A percentile compares a stretch with the other conserved stretches of the same genome.
Conservation (phyloP, 441 rosid species). For the Monsonia emarginata region DNA sequence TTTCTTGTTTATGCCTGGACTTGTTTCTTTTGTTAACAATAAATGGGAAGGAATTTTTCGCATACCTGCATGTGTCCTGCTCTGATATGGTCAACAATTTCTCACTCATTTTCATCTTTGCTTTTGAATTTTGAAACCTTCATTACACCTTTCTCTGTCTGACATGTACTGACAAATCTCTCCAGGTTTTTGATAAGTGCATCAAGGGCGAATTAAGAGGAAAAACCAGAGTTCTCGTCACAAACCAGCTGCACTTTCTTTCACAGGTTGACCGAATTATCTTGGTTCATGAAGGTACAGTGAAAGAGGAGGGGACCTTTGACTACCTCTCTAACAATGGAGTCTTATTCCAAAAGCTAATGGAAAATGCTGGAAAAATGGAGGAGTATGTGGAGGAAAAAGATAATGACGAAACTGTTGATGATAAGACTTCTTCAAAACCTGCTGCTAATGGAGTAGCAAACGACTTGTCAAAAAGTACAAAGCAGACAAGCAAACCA, state of each 20-base stretch:
- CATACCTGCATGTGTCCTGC: background rate
- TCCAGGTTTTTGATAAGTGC: slow-evolving; percentile 83
- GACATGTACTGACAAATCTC: slow-evolving; percentile 15
- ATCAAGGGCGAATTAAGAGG: slow-evolving; percentile 65
- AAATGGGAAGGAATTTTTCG: background rate
- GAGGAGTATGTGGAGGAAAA: slow-evolving; percentile 69
- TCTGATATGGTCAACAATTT: background rate
- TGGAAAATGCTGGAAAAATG: slow-evolving; percentile 98
- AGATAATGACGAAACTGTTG: slow-evolving; percentile 32
- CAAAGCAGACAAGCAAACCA: slow-evolving; percentile 32
- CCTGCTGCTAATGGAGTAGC: slow-evolving; percentile 44
- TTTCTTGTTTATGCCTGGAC: background rate
- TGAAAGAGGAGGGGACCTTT: slow-evolving; percentile 89
- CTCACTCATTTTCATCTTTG: background rate
- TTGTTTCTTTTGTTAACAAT: background rate
- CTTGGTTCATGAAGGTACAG: slow-evolving; percentile 69
- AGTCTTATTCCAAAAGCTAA: slow-evolving; percentile 62
- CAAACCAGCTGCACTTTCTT: slow-evolving; percentile 89
- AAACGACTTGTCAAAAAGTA: slow-evolving; percentile 31
- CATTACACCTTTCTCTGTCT: slow-evolving; percentile 16
- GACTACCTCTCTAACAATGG: slow-evolving; percentile 70
- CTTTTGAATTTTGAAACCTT: slow-evolving; percentile 2
- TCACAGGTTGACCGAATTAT: slow-evolving; percentile 83
- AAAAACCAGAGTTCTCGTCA: slow-evolving; percentile 92
- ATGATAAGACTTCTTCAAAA: slow-evolving; percentile 30